Evolutionary conservation across 352 stramenopile species (phyloP).

Genomic region (Globisporangium apiculatum): DNA sequence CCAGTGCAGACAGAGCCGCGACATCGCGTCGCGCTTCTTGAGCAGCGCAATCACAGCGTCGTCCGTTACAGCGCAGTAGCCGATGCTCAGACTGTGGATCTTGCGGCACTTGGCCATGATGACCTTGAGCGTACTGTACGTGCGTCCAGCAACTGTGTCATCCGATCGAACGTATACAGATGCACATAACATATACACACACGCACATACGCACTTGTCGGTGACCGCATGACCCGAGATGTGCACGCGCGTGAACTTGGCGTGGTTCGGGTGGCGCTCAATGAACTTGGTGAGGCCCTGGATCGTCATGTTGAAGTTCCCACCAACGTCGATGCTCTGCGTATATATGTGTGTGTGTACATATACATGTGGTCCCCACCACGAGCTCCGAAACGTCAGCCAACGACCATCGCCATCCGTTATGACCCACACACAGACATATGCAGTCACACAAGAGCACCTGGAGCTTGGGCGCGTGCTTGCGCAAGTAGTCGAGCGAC

Average conservation of each 20-base stretch:
- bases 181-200: no score
- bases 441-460: slow-evolving; percentile 14
- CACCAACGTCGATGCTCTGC: slow-evolving; percentile 81
- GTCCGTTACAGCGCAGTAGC: slow-evolving; percentile 82
- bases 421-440: no score
- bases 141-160: background rate
- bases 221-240: slow-evolving; percentile 78
- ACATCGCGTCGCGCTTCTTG: slow-evolving; percentile 78
- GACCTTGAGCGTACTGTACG: slow-evolving; percentile 64
- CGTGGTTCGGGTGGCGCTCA: slow-evolving; percentile 86
- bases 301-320: slow-evolving; percentile 89
- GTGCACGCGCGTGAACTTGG: slow-evolving; percentile 83
- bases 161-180: background rate
- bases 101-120: slow-evolving; percentile 89
- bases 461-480: slow-evolving; percentile 75
- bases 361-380: background rate
- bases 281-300: slow-evolving; percentile 82
- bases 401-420: no score
- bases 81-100: slow-evolving; percentile 79
- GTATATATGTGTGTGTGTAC: background rate
- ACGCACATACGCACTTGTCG: slow-evolving; percentile 48
- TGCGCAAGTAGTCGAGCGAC: slow-evolving; percentile 71
- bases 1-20: slow-evolving; percentile 76
- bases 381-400: no score
- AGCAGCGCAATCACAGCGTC: slow-evolving; percentile 80